Evolutionary conservation across 768 basidiomycete genomes (phyloP).

Genomic region (Hirschioporus abietinus): DNA sequence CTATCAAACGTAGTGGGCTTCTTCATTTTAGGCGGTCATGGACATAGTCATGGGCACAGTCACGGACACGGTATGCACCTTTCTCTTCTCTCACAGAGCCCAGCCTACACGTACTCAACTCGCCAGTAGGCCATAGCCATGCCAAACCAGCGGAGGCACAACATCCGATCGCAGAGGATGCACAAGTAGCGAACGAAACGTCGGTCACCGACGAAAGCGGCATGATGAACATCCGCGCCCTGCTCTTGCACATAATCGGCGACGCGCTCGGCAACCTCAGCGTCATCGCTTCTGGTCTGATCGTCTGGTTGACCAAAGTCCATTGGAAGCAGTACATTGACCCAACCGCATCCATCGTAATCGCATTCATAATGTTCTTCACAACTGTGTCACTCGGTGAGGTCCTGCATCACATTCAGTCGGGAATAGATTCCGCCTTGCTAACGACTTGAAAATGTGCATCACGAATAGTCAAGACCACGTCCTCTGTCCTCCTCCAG

Average conservation of each 20-base stretch:
- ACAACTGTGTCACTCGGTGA: constrained; percentile 16
- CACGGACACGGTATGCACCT: background rate
- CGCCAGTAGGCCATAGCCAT: background rate
- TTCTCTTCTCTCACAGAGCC: background rate
- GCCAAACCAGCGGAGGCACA: background rate
- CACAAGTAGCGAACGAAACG: constrained; percentile 6
- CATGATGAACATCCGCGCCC: constrained; percentile 20
- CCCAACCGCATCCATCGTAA: constrained; percentile 16
- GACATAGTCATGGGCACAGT: background rate
- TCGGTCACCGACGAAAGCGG: constrained; percentile 29
- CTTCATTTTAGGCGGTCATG: constrained; percentile 15
- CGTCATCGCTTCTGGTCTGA: constrained; percentile 16
- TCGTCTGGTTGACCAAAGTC: constrained; percentile 16
- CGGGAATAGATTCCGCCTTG: no score
- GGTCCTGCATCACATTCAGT: background rate
- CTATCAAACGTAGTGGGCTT: constrained; percentile 16
- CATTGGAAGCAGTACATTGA: constrained; percentile 17
- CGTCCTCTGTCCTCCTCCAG: constrained; percentile 43
- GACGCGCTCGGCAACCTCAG: constrained; percentile 20
- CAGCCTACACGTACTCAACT: background rate
- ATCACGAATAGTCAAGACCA: constrained; percentile 25
- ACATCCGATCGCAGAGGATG: background rate
- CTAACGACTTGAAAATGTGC: no score
- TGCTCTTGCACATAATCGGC: constrained; percentile 17
- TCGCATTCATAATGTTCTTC: constrained; percentile 17